phyloP scores from a whole-genome alignment of 352 stramenopile genomes.

The Phytophthora niederhauseri region DNA sequence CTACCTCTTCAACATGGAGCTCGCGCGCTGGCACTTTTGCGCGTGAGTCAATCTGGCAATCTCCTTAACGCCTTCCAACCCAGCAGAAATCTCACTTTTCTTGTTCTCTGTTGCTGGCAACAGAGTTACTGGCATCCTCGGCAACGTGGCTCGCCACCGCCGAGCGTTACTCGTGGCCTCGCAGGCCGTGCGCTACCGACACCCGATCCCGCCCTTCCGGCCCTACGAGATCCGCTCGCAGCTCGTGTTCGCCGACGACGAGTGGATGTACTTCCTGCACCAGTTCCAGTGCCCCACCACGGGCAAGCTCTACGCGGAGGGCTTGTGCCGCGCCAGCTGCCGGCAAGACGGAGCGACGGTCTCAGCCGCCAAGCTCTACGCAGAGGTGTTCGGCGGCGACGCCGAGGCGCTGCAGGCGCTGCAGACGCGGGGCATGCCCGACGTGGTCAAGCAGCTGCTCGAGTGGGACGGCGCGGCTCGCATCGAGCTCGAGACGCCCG shows the following conservation, averaged over 20 bases:
- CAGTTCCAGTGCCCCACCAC: conserved; percentile 66
- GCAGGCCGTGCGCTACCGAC: conserved; percentile 61
- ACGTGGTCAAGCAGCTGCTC: conserved; percentile 49
- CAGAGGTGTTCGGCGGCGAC: conserved; percentile 34
- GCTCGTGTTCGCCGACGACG: conserved; percentile 50
- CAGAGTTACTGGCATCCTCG: conserved; percentile 58
- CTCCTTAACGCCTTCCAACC: not conserved
- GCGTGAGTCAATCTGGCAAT: conserved; percentile 61
- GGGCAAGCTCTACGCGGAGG: conserved; percentile 65
- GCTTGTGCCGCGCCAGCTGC: conserved; percentile 46
- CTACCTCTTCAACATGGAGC: conserved; percentile 85
- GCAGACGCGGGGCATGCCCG: conserved; percentile 41
- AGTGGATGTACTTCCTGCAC: conserved; percentile 68
- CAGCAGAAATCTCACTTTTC: conserved; percentile 8
- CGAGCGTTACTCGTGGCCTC: conserved; percentile 65
- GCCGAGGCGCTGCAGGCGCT: conserved; percentile 16
- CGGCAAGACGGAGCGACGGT: conserved; percentile 24
- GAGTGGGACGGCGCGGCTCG: conserved; percentile 45
- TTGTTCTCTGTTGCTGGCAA: conserved; percentile 2
- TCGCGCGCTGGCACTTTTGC: conserved; percentile 81
- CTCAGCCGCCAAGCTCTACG: conserved; percentile 35
- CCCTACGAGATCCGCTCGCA: conserved; percentile 65
- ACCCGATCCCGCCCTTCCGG: conserved; percentile 61
- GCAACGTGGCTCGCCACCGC: conserved; percentile 52
- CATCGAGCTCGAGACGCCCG: conserved; percentile 33